A percentile compares a stretch with the other conserved stretches of the same genome.
Evolutionary conservation across 2,329 filamentous ascomycete genomes (phyloP).

Genomic region (Phialophora chinensis): DNA sequence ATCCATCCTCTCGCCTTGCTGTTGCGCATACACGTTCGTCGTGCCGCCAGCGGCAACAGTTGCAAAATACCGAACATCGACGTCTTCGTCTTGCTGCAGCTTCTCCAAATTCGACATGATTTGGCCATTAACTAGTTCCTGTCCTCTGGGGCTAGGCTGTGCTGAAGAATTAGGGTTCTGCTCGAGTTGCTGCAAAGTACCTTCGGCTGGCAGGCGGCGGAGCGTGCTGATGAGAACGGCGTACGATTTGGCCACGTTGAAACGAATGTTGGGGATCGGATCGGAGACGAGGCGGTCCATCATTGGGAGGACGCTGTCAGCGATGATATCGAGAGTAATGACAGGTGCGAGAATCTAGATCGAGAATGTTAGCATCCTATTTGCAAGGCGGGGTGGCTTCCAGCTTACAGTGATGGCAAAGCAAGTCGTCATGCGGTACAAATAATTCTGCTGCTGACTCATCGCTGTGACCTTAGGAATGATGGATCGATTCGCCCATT

Average conservation of each 20-base stretch:
- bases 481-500: conserved; percentile 96
- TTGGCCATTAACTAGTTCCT: conserved; percentile 82
- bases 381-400: conserved; percentile 23
- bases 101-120: conserved; percentile 91
- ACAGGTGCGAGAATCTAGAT: conserved; percentile 87
- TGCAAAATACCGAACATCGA: conserved; percentile 97
- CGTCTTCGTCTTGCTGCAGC: conserved; percentile 94
- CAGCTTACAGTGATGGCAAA: conserved; percentile 92
- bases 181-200: conserved; percentile 83
- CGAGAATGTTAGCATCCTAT: conserved; percentile 40
- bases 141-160: conserved; percentile 71
- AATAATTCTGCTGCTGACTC: conserved; percentile 97
- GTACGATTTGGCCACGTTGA: conserved; percentile 99
- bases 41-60: conserved; percentile 74
- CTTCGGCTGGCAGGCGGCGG: conserved; percentile 85
- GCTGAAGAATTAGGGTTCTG: conserved; percentile 68
- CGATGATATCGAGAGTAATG: conserved; percentile 90
- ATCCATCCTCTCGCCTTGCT: conserved; percentile 49
- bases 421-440: conserved; percentile 99
- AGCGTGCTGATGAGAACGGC: conserved; percentile 87
- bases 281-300: conserved; percentile 91
- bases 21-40: conserved; percentile 54
- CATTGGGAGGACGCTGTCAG: conserved; percentile 92
- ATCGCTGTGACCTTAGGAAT: conserved; percentile 99
- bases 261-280: conserved; percentile 97